phyloP scores from a whole-genome alignment of 2,329 filamentous ascomycete species.

The Fusarium sp. region DNA sequence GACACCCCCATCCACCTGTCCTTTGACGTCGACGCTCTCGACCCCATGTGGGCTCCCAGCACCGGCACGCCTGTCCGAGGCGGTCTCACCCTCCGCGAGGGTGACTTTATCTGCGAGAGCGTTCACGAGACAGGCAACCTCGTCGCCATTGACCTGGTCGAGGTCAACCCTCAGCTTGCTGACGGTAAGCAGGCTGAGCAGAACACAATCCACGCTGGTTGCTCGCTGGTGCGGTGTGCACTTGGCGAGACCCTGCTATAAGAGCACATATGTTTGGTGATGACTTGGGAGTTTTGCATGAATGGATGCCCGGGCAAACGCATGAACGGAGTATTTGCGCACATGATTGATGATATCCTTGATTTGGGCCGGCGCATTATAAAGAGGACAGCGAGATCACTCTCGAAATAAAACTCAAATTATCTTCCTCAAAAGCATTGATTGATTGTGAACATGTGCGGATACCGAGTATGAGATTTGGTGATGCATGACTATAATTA shows the following conservation, averaged over 20 bases:
- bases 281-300: conserved; percentile 3
- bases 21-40: conserved; percentile 95
- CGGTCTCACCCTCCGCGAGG: conserved; percentile 91
- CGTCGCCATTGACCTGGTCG: conserved; percentile 82
- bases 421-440: conserved; percentile 34
- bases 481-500: neutral
- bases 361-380: conserved; percentile 41
- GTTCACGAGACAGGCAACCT: conserved; percentile 82
- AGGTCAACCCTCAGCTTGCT: conserved; percentile 80
- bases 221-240: conserved; percentile 89
- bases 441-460: neutral
- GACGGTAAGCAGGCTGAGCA: conserved; percentile 71
- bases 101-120: conserved; percentile 94
- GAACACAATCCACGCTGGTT: conserved; percentile 90
- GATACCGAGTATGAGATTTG: neutral
- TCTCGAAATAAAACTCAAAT: conserved; percentile 43
- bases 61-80: conserved; percentile 95
- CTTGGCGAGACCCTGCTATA: conserved; percentile 89
- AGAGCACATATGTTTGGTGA: neutral
- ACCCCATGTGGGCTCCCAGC: conserved; percentile 95
- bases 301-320: conserved; percentile 16
- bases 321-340: conserved; percentile 28
- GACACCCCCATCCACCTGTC: conserved; percentile 97
- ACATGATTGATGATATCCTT: conserved; percentile 40
- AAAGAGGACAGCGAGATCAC: conserved; percentile 41